Evolutionary conservation across 164 flowering plant genomes (phyloP).

Genomic region (Litsea cubeba): DNA sequence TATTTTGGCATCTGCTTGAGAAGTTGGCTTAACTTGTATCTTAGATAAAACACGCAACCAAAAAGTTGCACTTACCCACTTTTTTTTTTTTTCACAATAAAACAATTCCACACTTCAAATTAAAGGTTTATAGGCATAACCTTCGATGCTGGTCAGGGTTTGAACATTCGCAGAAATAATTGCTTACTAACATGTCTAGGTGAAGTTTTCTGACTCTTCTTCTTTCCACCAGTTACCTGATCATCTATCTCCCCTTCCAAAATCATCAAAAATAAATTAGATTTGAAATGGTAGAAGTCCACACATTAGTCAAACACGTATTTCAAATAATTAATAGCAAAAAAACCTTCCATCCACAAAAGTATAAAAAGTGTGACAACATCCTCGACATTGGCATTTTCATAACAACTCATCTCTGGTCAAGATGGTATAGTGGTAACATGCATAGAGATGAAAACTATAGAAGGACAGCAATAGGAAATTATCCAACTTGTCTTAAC

Average conservation of each 20-base stretch:
- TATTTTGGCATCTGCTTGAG: neutral
- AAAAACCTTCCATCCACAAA: neutral
- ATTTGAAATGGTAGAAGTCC: neutral
- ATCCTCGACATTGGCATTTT: neutral
- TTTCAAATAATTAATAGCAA: neutral
- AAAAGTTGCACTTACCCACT: neutral
- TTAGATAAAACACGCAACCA: neutral
- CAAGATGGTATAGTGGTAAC: neutral
- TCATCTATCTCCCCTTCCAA: conserved; percentile 47
- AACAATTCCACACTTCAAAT: neutral
- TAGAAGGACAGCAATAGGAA: neutral
- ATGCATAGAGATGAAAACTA: neutral
- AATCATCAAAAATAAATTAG: conserved; percentile 9
- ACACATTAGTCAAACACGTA: neutral
- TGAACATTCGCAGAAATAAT: conserved; percentile 2
- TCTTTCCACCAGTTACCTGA: conserved; percentile 33
- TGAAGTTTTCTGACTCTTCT: conserved; percentile 28
- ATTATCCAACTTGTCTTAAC: neutral
- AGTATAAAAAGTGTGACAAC: neutral
- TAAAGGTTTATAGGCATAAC: neutral
- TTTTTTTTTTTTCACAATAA: too few species aligned
- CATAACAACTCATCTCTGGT: neutral
- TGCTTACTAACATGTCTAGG: conserved; percentile 29
- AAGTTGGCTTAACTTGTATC: neutral
- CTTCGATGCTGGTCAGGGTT: neutral